These are phyloP conservation scores for Hemisphaericaspora subhashii DNA, from an alignment of 1,139 yeast species.

Conservation along the genomic window DNA sequence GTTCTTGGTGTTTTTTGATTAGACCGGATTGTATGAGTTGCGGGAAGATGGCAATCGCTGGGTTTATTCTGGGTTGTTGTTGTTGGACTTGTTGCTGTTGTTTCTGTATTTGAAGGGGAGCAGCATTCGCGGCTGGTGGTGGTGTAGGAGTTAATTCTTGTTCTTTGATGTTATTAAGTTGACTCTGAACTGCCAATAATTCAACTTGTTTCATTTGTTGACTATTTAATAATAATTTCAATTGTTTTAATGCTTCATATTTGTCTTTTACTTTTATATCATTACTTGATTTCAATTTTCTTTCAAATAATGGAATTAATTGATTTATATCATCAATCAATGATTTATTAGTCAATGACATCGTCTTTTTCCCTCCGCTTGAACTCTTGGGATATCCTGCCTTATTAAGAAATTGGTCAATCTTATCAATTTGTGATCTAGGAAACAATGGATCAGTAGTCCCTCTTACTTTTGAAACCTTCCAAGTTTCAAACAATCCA, in stretches of 20 bases:
- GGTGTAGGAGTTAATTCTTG: conserved; percentile 28
- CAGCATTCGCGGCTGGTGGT: conserved; percentile 13
- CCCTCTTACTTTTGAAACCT: conserved; percentile 51
- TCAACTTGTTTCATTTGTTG: conserved; percentile 43
- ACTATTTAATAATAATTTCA: conserved; percentile 37
- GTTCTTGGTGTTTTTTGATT: conserved; percentile 42
- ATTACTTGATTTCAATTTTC: conserved; percentile 26
- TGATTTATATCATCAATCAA: conserved; percentile 48
- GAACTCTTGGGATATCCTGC: conserved; percentile 28
- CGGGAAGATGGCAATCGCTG: conserved; percentile 26
- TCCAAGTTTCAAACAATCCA: conserved; percentile 87
- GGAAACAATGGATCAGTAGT: conserved; percentile 73
- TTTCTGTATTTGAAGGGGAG: conserved; percentile 9
- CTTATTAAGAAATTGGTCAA: conserved; percentile 67
- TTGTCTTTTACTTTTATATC: conserved; percentile 38
- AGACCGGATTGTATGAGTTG: conserved; percentile 38
- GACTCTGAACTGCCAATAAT: conserved; percentile 40
- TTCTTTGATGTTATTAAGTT: conserved; percentile 28
- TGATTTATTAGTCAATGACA: conserved; percentile 20
- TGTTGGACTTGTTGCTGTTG: conserved; percentile 7
- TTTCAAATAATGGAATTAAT: conserved; percentile 38
- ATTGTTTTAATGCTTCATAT: conserved; percentile 45
- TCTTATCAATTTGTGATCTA: conserved; percentile 63
- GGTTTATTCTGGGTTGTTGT: conserved; percentile 11
- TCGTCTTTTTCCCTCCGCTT: neutral